Conservation (phyloP, 331 rosid genomes). For the Acacia pycnantha region DNA sequence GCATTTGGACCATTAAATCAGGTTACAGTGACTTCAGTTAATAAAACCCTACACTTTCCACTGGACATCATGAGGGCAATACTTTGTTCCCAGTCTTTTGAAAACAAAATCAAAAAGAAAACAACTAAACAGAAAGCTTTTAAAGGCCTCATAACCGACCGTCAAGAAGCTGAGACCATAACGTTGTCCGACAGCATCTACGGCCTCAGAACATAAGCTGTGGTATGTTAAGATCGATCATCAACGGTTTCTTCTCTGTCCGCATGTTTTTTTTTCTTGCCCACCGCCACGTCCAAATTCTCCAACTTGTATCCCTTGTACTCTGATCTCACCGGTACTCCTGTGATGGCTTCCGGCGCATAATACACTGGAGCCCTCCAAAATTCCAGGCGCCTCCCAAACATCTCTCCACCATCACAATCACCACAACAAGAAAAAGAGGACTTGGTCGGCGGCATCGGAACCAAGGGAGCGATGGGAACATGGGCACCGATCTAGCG, state of each 20-base stretch:
- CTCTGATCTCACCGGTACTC: conserved; percentile 48
- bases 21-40: neutral
- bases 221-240: conserved; percentile 64
- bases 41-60: neutral
- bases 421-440: neutral
- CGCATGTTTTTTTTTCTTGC: conserved; percentile 26
- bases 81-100: neutral
- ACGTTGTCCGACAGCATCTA: neutral
- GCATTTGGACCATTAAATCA: neutral
- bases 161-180: neutral
- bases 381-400: conserved; percentile 18
- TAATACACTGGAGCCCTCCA: conserved; percentile 35
- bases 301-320: conserved; percentile 58
- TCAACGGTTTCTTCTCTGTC: conserved; percentile 42
- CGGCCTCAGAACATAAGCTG: conserved; percentile 48
- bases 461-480: neutral
- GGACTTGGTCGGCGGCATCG: neutral
- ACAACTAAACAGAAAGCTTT: neutral
- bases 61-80: conserved; percentile 25
- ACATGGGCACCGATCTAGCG: conserved; percentile 56
- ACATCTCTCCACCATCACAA: neutral
- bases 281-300: conserved; percentile 42
- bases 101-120: neutral
- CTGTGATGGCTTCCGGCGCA: neutral
- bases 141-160: neutral